phyloP scores from a whole-genome alignment of 2,329 filamentous ascomycete species.

The Ophiostoma quercus region DNA sequence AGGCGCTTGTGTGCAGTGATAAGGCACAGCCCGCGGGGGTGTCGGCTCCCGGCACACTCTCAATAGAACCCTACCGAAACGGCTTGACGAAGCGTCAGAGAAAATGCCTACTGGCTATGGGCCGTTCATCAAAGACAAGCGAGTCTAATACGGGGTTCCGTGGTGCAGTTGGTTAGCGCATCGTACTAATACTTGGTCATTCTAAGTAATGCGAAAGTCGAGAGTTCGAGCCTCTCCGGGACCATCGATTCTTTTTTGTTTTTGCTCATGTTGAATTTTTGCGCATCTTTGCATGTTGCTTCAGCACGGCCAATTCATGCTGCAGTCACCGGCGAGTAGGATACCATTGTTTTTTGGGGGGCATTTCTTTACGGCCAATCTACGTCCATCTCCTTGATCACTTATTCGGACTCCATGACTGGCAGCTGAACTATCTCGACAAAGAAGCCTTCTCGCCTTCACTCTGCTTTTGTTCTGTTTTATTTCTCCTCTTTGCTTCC shows the following conservation, averaged over 20 bases:
- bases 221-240: conserved; percentile 10
- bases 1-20: background rate
- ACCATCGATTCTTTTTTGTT: background rate
- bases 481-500: background rate
- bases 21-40: background rate
- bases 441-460: background rate
- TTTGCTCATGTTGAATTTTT: background rate
- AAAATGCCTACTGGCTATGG: too few relatives aligned
- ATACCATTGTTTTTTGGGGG: background rate
- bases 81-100: too few relatives aligned
- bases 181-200: conserved; percentile 3
- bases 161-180: conserved; percentile 11
- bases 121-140: background rate
- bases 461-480: background rate
- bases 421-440: background rate
- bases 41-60: too few relatives aligned
- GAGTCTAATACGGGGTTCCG: conserved; percentile 5
- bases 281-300: background rate
- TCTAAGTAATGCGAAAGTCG: conserved; percentile 9
- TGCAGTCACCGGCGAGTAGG: too few relatives aligned
- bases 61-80: too few relatives aligned
- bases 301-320: background rate
- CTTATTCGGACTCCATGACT: background rate
- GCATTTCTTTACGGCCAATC: background rate
- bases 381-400: background rate